Conservation (phyloP, 83 land plant species). For the Thuja plicata region DNA sequence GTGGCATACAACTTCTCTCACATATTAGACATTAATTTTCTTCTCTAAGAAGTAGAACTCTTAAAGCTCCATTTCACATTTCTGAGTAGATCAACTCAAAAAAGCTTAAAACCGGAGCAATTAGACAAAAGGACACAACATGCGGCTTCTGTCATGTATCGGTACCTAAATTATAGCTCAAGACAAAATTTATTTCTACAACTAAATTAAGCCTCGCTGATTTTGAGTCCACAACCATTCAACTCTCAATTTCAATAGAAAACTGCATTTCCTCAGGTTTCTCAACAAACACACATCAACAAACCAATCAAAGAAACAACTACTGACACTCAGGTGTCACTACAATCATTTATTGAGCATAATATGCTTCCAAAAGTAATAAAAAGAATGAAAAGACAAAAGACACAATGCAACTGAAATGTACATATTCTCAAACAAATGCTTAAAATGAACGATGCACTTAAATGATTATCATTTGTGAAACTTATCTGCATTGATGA, state of each 20-base stretch:
- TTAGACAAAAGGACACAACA: not conserved
- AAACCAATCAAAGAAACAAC: not conserved
- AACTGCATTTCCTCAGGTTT: not conserved
- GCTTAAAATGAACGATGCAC: not conserved
- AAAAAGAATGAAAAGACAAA: not conserved
- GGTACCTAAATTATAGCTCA: not conserved
- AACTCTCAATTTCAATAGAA: not conserved
- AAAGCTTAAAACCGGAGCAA: not conserved
- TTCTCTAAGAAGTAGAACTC: not conserved
- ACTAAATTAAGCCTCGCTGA: not conserved
- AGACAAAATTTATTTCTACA: too few relatives aligned
- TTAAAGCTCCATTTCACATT: not conserved
- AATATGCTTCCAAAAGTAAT: not conserved
- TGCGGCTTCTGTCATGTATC: not conserved
- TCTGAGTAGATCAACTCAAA: not conserved
- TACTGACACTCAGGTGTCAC: not conserved
- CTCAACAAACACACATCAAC: not conserved
- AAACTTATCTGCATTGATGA: constrained; percentile 33
- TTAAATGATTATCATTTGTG: not conserved
- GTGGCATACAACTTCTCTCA: not conserved
- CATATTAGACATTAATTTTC: not conserved
- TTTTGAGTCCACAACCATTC: not conserved
- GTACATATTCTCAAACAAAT: not conserved
- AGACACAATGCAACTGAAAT: not conserved
- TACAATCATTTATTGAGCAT: not conserved